phyloP scores from a whole-genome alignment of 2,329 filamentous ascomycete species.

The Davidsoniella eucalypti region DNA sequence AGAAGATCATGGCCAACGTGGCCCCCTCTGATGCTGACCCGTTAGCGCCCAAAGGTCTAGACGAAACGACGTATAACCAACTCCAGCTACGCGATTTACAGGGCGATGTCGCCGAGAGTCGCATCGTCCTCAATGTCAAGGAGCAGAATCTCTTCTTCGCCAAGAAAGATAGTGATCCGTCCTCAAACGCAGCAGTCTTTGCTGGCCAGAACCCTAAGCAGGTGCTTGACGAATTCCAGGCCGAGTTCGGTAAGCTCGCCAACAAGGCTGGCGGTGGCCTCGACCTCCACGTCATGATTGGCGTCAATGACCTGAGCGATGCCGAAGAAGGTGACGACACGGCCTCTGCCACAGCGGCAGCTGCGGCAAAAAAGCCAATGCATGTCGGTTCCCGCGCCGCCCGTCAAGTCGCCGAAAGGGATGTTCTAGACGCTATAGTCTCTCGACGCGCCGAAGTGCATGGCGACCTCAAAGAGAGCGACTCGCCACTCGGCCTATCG shows the following conservation, averaged over 20 bases:
- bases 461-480: conserved; percentile 29
- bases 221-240: conserved; percentile 47
- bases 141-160: conserved; percentile 76
- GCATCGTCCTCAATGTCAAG: conserved; percentile 72
- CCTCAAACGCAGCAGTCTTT: conserved; percentile 36
- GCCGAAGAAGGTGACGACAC: conserved; percentile 28
- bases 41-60: conserved; percentile 40
- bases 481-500: conserved; percentile 36
- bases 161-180: conserved; percentile 32
- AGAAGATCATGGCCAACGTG: conserved; percentile 84
- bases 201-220: conserved; percentile 52
- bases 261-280: conserved; percentile 33
- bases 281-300: conserved; percentile 47
- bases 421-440: conserved; percentile 48
- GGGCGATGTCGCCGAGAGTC: conserved; percentile 54
- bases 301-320: conserved; percentile 53
- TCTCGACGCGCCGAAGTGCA: conserved; percentile 44
- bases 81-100: conserved; percentile 67
- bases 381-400: conserved; percentile 56
- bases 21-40: conserved; percentile 57
- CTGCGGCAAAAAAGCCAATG: conserved; percentile 25
- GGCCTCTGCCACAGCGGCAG: not conserved
- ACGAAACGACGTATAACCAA: conserved; percentile 58
- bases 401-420: conserved; percentile 45
- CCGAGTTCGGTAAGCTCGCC: conserved; percentile 40